These are phyloP conservation scores for Leptographium procerum DNA, from an alignment of 2,329 filamentous ascomycete genomes.

Conservation along the genomic window DNA sequence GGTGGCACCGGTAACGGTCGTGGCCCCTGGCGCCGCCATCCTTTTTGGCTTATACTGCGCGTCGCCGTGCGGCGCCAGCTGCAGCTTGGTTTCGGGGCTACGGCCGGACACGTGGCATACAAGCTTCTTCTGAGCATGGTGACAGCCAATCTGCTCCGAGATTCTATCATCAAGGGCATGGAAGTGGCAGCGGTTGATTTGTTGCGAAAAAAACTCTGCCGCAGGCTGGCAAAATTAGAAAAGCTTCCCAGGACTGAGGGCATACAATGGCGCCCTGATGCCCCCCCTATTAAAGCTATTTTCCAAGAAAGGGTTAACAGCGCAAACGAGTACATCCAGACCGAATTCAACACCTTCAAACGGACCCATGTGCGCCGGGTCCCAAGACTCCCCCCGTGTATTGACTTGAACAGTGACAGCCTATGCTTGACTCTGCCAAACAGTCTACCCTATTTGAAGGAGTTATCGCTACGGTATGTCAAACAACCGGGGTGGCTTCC, in stretches of 20 bases:
- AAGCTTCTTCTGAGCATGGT: conserved; percentile 43
- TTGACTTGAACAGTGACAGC: conserved; percentile 19
- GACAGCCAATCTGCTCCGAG: conserved; percentile 33
- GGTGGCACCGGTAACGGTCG: background rate
- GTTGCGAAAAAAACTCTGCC: conserved; percentile 37
- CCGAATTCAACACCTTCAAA: conserved; percentile 30
- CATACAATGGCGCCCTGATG: background rate
- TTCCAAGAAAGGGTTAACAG: conserved; percentile 7
- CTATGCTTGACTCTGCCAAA: conserved; percentile 27
- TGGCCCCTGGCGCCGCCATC: conserved; percentile 50
- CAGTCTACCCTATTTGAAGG: conserved; percentile 24
- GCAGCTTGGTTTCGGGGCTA: conserved; percentile 23
- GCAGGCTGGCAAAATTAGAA: conserved; percentile 49
- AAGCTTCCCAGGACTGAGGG: conserved; percentile 17
- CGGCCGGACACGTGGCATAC: conserved; percentile 37
- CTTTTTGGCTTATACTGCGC: conserved; percentile 51
- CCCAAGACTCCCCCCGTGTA: conserved; percentile 26
- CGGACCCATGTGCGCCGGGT: conserved; percentile 24
- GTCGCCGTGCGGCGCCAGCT: conserved; percentile 45
- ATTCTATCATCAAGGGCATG: conserved; percentile 16
- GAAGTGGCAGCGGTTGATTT: conserved; percentile 23
- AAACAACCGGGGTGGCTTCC: background rate
- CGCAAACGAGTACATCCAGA: conserved; percentile 20
- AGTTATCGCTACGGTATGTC: conserved; percentile 1
- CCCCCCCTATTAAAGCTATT: background rate